Percentiles rank a stretch among this genome's conserved stretches.
phyloP scores from a whole-genome alignment of 345 rosid species.

The Acer yangbiense region DNA sequence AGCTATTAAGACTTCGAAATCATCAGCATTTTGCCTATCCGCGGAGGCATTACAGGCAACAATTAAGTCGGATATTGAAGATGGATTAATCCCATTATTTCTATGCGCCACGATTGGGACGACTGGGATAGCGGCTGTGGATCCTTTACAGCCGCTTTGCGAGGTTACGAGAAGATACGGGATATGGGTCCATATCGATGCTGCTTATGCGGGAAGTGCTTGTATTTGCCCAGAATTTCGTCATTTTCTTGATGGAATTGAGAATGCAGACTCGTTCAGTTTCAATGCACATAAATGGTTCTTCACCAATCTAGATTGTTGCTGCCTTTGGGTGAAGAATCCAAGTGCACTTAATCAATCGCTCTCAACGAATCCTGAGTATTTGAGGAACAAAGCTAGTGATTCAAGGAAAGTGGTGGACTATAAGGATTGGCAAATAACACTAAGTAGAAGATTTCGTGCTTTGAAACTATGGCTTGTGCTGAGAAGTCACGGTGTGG shows the following conservation, averaged over 20 bases:
- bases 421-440: constrained; percentile 62
- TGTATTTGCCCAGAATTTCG: constrained; percentile 62
- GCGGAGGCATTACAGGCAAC: constrained; percentile 9
- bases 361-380: constrained; percentile 45
- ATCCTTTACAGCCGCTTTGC: constrained; percentile 30
- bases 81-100: constrained; percentile 34
- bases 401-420: constrained; percentile 41
- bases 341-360: constrained; percentile 44
- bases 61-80: constrained; percentile 19
- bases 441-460: constrained; percentile 50
- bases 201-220: constrained; percentile 50
- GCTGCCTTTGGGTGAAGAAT: constrained; percentile 61
- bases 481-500: constrained; percentile 48
- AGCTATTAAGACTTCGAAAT: constrained; percentile 31
- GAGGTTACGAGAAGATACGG: constrained; percentile 17
- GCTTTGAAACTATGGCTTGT: constrained; percentile 57
- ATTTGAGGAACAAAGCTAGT: constrained; percentile 36
- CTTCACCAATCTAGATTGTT: constrained; percentile 49
- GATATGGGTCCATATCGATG: constrained; percentile 58
- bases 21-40: constrained; percentile 24
- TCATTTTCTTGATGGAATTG: constrained; percentile 42
- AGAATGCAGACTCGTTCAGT: constrained; percentile 49
- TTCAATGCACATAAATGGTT: constrained; percentile 60
- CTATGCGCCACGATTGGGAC: constrained; percentile 46
- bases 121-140: constrained; percentile 33